Evolutionary conservation across 805 yeast genomes (phyloP), one percentile per base, ranked within the genome.

Genomic region (Ogataea thermomethanolica): DNA sequence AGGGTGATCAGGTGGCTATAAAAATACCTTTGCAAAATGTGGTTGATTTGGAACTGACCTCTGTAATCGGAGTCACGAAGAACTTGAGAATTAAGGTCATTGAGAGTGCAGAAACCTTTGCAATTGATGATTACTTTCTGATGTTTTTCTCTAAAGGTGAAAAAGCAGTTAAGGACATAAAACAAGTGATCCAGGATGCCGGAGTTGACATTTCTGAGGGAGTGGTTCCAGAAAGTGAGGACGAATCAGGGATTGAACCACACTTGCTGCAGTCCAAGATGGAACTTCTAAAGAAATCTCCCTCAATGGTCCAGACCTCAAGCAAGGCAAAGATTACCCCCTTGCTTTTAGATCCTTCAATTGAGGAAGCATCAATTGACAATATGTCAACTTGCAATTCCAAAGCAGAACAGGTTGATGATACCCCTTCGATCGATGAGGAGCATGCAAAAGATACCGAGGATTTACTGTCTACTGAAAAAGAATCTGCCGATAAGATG

Each of bases 11-110:
- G 44, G 93, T 87, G 10, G 75, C 84, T 14, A 67, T 90, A 13
- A 84, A 84, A 50, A 76, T 91, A 4, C 97, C 97, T 0, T 54
- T 84, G 20, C 74, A 69, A 25, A 83, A 82, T 52, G 65, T 91
- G 10, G 54, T 83, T 7, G 84, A 81, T 52, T 57, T 80, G 20
- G 83, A 78, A 33, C 71, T 76, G 35, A 73, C 74, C 14, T 57
- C 72, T 22, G 72, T 84, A 4, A 66, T 82, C 29, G 81, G 81
- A 11, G 61, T 63, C 14, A 77, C 83, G 1, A 71, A 74, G 20
- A 78, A 80, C 11, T 58, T 86, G 25, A 66, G 77, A 33, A 51
- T 87, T n/a, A 73, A 77, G 38, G 86, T 81, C 2, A 58, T 79
- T 32, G 86, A 81, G 48, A 70, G 71, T 36, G 63, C 69, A 6